Evolutionary conservation across 768 basidiomycete species (phyloP).

Genomic region (Mycena rosella): DNA sequence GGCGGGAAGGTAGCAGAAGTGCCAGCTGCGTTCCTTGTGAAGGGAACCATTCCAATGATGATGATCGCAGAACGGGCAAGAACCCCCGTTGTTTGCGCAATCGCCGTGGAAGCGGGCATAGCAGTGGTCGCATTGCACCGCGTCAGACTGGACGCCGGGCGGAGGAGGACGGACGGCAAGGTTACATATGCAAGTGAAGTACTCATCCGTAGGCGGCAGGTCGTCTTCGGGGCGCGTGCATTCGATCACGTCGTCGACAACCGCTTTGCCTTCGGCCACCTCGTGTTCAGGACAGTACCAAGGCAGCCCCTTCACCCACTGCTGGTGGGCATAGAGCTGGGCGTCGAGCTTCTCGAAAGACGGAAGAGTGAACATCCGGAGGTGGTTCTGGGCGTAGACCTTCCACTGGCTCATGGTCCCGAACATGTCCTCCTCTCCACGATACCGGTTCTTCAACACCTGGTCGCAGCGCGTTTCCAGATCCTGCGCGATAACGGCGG

Average conservation of each 20-base stretch:
- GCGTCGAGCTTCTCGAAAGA: slow-evolving; percentile 79
- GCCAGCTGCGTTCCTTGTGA: slow-evolving; percentile 85
- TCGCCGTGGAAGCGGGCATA: slow-evolving; percentile 88
- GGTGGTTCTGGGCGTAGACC: slow-evolving; percentile 76
- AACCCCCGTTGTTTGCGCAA: slow-evolving; percentile 90
- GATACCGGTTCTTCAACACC: slow-evolving; percentile 75
- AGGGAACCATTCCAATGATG: slow-evolving; percentile 93
- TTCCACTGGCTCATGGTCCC: slow-evolving; percentile 81
- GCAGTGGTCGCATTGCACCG: slow-evolving; percentile 92
- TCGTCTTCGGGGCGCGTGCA: slow-evolving; percentile 85
- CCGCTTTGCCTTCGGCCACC: slow-evolving; percentile 69
- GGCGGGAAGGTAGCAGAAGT: slow-evolving; percentile 83
- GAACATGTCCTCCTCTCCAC: slow-evolving; percentile 74
- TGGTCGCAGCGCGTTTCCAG: slow-evolving; percentile 82
- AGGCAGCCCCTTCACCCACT: slow-evolving; percentile 81
- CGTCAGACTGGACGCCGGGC: slow-evolving; percentile 79
- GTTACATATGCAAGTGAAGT: slow-evolving; percentile 87
- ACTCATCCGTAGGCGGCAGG: slow-evolving; percentile 82
- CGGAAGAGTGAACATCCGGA: slow-evolving; percentile 79
- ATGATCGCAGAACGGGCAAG: slow-evolving; percentile 92
- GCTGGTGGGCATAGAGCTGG: slow-evolving; percentile 74
- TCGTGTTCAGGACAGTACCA: slow-evolving; percentile 83
- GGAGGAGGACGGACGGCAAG: slow-evolving; percentile 84
- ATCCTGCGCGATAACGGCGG: slow-evolving; percentile 82
- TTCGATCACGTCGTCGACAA: slow-evolving; percentile 82